These are phyloP conservation scores for Annulohypoxylon maeteangense DNA, from an alignment of 495 filamentous ascomycete genomes.

Conservation along the genomic window DNA sequence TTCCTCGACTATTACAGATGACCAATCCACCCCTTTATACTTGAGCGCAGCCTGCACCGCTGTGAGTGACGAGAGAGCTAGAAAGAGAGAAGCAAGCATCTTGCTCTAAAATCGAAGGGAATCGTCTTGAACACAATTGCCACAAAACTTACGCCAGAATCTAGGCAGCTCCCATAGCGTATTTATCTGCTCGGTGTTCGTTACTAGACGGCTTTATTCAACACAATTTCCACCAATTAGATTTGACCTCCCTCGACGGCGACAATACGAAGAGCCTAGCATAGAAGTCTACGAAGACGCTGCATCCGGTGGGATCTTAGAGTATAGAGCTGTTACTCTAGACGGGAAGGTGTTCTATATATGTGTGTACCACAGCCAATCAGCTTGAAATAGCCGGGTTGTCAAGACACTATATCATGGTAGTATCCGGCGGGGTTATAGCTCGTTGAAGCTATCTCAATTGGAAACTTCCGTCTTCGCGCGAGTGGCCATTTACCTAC, in stretches of 20 bases:
- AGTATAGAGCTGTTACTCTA: slow-evolving; percentile 12
- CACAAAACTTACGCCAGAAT: neutral
- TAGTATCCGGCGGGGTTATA: slow-evolving; percentile 9
- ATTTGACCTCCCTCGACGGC: neutral
- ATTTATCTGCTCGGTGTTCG: neutral
- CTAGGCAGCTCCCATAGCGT: neutral
- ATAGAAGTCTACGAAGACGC: neutral
- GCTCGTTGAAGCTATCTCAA: slow-evolving; percentile 12
- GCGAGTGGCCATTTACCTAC: slow-evolving; percentile 8
- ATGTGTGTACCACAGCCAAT: slow-evolving; percentile 2
- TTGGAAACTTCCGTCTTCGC: slow-evolving; percentile 13
- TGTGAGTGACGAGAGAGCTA: slow-evolving; percentile 34
- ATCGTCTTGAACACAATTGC: neutral
- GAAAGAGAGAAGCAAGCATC: slow-evolving; percentile 32
- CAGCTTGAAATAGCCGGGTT: neutral
- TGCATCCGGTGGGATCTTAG: slow-evolving; percentile 20
- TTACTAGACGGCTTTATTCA: neutral
- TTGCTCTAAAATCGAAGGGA: neutral
- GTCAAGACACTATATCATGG: neutral
- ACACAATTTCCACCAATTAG: slow-evolving; percentile 1
- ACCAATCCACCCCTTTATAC: slow-evolving; percentile 78
- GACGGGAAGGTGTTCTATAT: slow-evolving; percentile 7
- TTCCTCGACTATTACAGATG: slow-evolving; percentile 74
- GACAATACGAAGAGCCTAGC: neutral
- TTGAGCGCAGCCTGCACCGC: slow-evolving; percentile 60